Conservation (phyloP, 805 yeast genomes). For the Scheffersomyces stipitis region DNA sequence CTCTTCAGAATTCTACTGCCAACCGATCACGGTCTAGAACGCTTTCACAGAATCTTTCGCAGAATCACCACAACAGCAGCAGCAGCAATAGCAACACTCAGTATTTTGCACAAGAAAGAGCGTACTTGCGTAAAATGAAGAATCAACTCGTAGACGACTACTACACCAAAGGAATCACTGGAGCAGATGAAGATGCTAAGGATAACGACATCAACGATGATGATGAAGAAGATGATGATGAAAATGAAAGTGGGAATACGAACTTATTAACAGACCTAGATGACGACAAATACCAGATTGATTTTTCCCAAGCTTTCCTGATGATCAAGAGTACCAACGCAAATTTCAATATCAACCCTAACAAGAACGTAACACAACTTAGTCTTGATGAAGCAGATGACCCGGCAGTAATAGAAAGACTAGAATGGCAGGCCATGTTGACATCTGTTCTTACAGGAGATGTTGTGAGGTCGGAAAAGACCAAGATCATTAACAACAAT, state of each 20-base stretch:
- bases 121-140: slow-evolving; percentile 61
- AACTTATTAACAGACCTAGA: slow-evolving; percentile 38
- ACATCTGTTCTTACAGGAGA: slow-evolving; percentile 91
- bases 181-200: slow-evolving; percentile 29
- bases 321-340: slow-evolving; percentile 24
- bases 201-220: slow-evolving; percentile 25
- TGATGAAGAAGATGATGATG: slow-evolving; percentile 31
- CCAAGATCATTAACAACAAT: slow-evolving; percentile 59
- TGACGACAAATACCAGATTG: slow-evolving; percentile 48
- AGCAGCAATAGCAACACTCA: no score
- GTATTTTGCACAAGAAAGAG: slow-evolving; percentile 63
- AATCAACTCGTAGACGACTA: slow-evolving; percentile 67
- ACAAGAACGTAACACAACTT: slow-evolving; percentile 35
- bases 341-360: slow-evolving; percentile 22
- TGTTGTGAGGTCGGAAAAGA: slow-evolving; percentile 87
- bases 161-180: slow-evolving; percentile 64
- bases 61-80: slow-evolving; percentile 15
- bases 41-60: slow-evolving; percentile 15
- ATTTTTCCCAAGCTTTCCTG: slow-evolving; percentile 40
- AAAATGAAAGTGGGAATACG: slow-evolving; percentile 27
- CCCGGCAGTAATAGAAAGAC: slow-evolving; percentile 64
- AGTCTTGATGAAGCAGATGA: slow-evolving; percentile 40
- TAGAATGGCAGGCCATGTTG: slow-evolving; percentile 96
- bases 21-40: slow-evolving; percentile 16
- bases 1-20: background rate